phyloP scores from a whole-genome alignment of 176 grass and related monocot species.

The Musa troglodytarum region DNA sequence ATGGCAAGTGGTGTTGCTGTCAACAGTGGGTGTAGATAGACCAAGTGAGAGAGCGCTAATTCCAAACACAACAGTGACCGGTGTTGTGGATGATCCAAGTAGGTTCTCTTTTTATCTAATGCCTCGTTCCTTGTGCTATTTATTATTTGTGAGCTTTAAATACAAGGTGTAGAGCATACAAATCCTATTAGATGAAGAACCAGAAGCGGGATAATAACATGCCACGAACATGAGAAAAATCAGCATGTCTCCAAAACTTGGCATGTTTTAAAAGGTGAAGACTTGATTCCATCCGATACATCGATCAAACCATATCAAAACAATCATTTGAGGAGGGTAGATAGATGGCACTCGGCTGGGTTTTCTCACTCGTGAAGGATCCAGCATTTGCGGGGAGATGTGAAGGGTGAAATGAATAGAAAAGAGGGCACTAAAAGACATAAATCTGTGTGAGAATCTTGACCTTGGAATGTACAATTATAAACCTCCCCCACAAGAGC shows the following conservation, averaged over 20 bases:
- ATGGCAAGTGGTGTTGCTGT: too few relatives aligned
- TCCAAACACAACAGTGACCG: background rate
- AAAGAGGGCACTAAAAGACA: constrained; percentile 24
- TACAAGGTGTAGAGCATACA: too few relatives aligned
- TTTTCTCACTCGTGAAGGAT: background rate
- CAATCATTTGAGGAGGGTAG: too few relatives aligned
- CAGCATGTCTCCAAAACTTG: background rate
- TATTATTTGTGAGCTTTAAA: too few relatives aligned
- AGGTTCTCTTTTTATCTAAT: too few relatives aligned
- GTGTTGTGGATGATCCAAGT: background rate
- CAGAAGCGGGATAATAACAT: too few relatives aligned
- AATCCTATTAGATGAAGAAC: too few relatives aligned
- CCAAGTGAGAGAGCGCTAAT: background rate
- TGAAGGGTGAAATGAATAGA: constrained; percentile 8
- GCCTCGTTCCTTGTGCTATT: too few relatives aligned
- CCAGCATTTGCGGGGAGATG: background rate
- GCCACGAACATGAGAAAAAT: too few relatives aligned
- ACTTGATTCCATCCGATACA: background rate
- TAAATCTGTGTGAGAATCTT: constrained; percentile 80
- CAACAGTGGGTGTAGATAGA: too few relatives aligned
- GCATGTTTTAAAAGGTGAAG: background rate
- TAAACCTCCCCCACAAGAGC: constrained; percentile 31
- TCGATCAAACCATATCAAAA: background rate
- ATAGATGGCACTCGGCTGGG: background rate
- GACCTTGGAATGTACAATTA: constrained; percentile 55